These are phyloP conservation scores for Coniochaeta ligniaria DNA, from an alignment of 2,329 filamentous ascomycete genomes.

Conservation along the genomic window DNA sequence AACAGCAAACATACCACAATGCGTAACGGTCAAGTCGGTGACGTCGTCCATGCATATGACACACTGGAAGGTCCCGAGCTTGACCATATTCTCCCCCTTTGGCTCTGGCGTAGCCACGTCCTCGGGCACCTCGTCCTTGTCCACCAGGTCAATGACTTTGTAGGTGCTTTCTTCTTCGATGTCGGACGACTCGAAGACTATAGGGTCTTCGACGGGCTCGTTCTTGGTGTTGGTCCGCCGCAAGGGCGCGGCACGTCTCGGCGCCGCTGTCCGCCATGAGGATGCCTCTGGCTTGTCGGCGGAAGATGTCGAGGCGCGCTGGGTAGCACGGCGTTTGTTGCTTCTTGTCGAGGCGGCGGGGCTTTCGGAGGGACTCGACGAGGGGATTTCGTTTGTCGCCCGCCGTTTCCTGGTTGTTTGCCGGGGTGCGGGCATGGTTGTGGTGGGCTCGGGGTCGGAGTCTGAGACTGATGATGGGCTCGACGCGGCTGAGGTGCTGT, in stretches of 20 bases:
- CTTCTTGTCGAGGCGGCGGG: background rate
- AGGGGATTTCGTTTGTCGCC: background rate
- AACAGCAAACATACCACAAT: conserved; percentile 58
- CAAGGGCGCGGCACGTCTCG: background rate
- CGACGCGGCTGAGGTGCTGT: background rate
- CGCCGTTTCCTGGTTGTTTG: background rate
- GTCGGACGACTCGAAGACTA: conserved; percentile 14
- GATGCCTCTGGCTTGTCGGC: background rate
- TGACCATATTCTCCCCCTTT: conserved; percentile 29
- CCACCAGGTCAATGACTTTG: conserved; percentile 30
- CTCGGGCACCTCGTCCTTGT: conserved; percentile 26
- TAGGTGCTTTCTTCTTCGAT: conserved; percentile 10
- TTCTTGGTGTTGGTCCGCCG: conserved; percentile 1
- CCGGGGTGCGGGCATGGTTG: background rate
- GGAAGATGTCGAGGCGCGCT: background rate
- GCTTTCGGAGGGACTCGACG: background rate
- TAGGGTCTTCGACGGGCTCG: conserved; percentile 12
- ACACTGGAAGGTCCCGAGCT: conserved; percentile 53
- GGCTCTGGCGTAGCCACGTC: conserved; percentile 22
- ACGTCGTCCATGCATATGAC: conserved; percentile 62
- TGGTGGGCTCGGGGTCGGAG: background rate
- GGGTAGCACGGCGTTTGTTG: background rate
- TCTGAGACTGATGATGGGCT: background rate
- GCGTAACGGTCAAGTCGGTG: conserved; percentile 52
- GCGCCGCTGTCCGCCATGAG: background rate